Evolutionary conservation across 1,284 basidiomycete species (phyloP).

Genomic region (Trametes versicolor): DNA sequence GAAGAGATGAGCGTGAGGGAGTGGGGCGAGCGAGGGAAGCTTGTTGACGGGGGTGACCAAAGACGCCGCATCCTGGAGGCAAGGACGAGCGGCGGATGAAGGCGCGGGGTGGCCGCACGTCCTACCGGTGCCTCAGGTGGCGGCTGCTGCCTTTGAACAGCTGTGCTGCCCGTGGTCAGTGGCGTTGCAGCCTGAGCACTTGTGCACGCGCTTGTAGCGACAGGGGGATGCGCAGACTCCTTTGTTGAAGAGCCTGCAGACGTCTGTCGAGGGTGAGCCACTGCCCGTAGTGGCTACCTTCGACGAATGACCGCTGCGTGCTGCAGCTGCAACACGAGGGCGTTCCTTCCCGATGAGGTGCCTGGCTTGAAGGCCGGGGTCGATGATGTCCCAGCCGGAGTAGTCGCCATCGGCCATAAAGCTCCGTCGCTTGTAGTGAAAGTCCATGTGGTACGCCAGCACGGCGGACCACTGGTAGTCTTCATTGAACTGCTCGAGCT

Average conservation of each 20-base stretch:
- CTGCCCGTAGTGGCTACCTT: neutral
- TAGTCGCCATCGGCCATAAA: constrained; percentile 21
- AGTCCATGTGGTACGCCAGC: constrained; percentile 19
- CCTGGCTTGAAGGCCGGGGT: constrained; percentile 7
- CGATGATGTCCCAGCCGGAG: constrained; percentile 18
- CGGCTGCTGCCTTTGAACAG: neutral
- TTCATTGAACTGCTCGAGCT: constrained; percentile 10
- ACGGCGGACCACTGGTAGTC: constrained; percentile 22
- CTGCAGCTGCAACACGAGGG: neutral
- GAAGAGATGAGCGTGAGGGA: constrained; percentile 9
- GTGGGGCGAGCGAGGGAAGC: neutral
- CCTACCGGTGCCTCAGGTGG: neutral
- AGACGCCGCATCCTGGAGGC: neutral
- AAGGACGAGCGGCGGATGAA: neutral
- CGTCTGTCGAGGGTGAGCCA: neutral
- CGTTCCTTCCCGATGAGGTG: constrained; percentile 14
- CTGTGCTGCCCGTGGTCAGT: constrained; percentile 11
- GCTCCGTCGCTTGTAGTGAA: constrained; percentile 18
- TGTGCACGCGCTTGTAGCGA: constrained; percentile 2
- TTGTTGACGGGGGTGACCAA: neutral
- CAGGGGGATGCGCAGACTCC: constrained; percentile 18
- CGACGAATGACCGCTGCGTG: neutral
- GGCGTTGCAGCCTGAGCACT: constrained; percentile 7
- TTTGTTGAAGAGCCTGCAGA: constrained; percentile 21
- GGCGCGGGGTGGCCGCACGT: neutral